Evolutionary conservation across 805 yeast genomes (phyloP), one percentile per base, ranked within the genome.

Genomic region (Priceomyces castillae): DNA sequence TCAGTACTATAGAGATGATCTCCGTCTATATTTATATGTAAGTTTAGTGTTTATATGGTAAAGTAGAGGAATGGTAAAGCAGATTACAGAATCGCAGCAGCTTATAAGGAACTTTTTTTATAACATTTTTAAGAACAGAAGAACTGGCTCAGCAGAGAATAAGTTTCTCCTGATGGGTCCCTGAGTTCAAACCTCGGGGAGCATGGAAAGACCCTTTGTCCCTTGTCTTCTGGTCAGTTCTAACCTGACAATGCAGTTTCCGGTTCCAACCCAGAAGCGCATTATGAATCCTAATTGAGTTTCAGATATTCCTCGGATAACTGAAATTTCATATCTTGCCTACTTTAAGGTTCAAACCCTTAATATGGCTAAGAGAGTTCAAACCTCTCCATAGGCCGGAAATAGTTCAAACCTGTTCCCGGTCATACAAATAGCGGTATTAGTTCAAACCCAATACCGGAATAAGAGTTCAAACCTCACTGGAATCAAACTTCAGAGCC

Each of bases 121-220:
- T 17, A 17, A 9, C n/a, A 33, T 33, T 33, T 30, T 33, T 17
- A 33, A 33, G 36, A 19, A 12, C 4, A 10, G 7, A 33, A 6
- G 20, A 17, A 15, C n/a, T 33, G 20, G 36, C 36, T 17, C n/a
- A 33, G 12, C 20, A 11, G 36, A 33, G 36, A 9, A 6, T n/a
- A 33, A 10, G 23, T 16, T 33, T 16, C n/a, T 33, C 12, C 6
- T 4, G n/a, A 33, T 16, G 5, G 36, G 36, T 4, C 23, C 36
- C 10, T 33, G 36, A 19, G 36, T 33, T 33, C 36, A 33, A 33
- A 33, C 36, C 36, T 33, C n/a, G 12, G n/a, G 36, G 36, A 6
- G 9, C 25, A 22, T 22, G 25, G 25, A 15, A 7, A n/a, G 14
- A 7, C 34, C 14, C 15, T 30, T n/a, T n/a, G n/a, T n/a, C n/a